Conservation (phyloP, 1,139 yeast species). For the Lodderomyces jiufengensis region DNA sequence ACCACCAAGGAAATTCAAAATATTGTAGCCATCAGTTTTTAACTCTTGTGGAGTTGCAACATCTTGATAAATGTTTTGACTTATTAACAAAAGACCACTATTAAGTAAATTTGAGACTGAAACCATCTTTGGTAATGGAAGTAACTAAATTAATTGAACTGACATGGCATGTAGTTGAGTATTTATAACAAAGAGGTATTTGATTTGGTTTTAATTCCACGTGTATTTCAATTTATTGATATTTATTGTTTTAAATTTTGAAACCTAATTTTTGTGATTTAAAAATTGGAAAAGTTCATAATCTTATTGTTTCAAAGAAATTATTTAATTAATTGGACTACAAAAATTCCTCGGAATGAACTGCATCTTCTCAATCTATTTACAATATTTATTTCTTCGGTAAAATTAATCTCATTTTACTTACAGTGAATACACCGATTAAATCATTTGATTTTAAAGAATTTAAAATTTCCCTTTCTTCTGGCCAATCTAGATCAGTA, state of each 20-base stretch:
- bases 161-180: too few species aligned
- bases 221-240: too few species aligned
- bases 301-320: too few species aligned
- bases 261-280: too few species aligned
- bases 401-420: conserved; percentile 36
- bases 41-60: conserved; percentile 39
- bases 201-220: too few species aligned
- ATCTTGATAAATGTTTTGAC: conserved; percentile 26
- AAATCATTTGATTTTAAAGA: conserved; percentile 51
- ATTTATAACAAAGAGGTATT: background rate
- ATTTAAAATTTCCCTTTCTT: conserved; percentile 58
- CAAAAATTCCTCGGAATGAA: too few species aligned
- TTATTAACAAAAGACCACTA: conserved; percentile 29
- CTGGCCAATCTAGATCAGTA: conserved; percentile 65
- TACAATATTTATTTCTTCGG: conserved; percentile 18
- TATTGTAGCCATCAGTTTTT: conserved; percentile 36
- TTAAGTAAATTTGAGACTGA: conserved; percentile 29
- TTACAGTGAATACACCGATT: conserved; percentile 36
- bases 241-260: too few species aligned
- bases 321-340: too few species aligned
- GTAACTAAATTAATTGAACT: too few species aligned
- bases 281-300: too few species aligned
- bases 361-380: too few species aligned
- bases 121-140: conserved; percentile 23
- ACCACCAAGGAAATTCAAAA: conserved; percentile 44